Percentiles rank a stretch among this genome's conserved stretches.
Evolutionary conservation across 768 basidiomycete species (phyloP).

Genomic region (Multifurca ochricompacta): DNA sequence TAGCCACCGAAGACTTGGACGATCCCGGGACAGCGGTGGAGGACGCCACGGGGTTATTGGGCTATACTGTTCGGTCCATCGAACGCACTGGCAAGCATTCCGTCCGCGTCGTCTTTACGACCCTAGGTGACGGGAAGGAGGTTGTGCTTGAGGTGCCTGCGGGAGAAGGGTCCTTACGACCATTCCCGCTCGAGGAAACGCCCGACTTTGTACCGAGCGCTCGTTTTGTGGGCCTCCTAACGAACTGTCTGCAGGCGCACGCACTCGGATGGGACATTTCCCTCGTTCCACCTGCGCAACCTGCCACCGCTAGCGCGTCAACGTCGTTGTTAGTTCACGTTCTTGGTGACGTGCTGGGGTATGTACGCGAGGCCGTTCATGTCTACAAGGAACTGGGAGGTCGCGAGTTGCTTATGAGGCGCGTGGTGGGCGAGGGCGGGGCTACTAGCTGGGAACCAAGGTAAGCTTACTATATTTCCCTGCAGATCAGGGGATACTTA

Average conservation of each 20-base stretch:
- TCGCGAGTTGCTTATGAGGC: constrained; percentile 54
- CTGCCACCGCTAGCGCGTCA: constrained; percentile 55
- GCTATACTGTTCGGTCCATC: constrained; percentile 40
- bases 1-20: constrained; percentile 31
- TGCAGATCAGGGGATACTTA: no score
- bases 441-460: no score
- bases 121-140: constrained; percentile 24
- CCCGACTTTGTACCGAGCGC: constrained; percentile 38
- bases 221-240: constrained; percentile 50
- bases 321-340: constrained; percentile 48
- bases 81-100: constrained; percentile 34
- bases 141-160: constrained; percentile 39
- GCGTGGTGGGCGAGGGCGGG: constrained; percentile 49
- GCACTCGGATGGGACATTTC: constrained; percentile 61
- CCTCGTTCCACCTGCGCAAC: constrained; percentile 47
- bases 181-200: constrained; percentile 36
- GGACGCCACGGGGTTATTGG: constrained; percentile 36
- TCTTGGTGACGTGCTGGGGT: constrained; percentile 52
- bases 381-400: constrained; percentile 66
- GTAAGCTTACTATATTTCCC: no score
- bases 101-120: constrained; percentile 37
- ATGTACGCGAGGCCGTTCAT: constrained; percentile 50
- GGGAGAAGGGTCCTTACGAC: constrained; percentile 38
- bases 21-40: constrained; percentile 27
- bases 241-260: constrained; percentile 54